Percentiles rank a stretch among this genome's conserved stretches.
Conservation (phyloP, 495 filamentous ascomycete genomes). For the Penicillium antarcticum region DNA sequence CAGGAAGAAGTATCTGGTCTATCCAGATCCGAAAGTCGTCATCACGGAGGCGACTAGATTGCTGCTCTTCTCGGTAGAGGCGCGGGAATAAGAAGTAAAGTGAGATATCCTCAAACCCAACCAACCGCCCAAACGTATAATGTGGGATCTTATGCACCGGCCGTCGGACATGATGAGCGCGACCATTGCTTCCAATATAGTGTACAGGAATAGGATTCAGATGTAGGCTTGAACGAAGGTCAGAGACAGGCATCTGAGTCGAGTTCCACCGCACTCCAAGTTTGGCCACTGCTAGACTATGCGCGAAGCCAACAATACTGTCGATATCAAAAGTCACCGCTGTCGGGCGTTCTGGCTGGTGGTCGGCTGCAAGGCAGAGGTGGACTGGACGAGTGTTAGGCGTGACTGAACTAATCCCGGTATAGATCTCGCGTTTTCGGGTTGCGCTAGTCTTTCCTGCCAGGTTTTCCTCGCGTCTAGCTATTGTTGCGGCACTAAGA, state of each 20-base stretch:
- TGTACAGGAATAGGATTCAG: not conserved
- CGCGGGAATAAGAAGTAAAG: not conserved
- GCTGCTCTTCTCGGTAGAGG: not conserved
- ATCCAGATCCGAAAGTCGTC: not conserved
- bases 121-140: not conserved
- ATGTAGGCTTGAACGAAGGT: not conserved
- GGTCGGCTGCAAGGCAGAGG: not conserved
- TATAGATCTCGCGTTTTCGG: slow-evolving; percentile 1
- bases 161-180: not conserved
- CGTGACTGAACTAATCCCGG: not conserved
- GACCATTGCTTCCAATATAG: not conserved
- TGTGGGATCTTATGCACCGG: not conserved
- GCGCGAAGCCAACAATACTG: not conserved
- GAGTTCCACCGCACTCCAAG: not conserved
- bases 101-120: not conserved
- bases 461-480: not conserved
- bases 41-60: not conserved
- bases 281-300: not conserved
- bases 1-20: not conserved
- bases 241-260: slow-evolving; percentile 2
- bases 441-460: not conserved
- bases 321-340: not conserved
- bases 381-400: not conserved
- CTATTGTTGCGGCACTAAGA: not conserved
- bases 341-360: not conserved